phyloP scores from a whole-genome alignment of 441 rosid genomes.

The Gossypium davidsonii region DNA sequence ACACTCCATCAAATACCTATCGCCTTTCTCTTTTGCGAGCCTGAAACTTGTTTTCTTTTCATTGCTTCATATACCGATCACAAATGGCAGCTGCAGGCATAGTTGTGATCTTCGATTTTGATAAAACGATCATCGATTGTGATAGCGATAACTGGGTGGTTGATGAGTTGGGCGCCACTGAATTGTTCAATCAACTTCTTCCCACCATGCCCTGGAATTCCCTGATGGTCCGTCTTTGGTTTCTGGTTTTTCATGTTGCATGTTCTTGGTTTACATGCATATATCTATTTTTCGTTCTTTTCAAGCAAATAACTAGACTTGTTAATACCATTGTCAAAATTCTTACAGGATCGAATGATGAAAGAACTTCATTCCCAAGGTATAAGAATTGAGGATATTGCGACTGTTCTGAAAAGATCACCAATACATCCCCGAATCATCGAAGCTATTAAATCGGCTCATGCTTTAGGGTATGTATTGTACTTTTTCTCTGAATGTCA shows the following conservation, averaged over 20 bases:
- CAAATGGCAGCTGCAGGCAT: not conserved
- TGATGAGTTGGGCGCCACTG: conserved; percentile 53
- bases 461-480: conserved; percentile 37
- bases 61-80: not conserved
- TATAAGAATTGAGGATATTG: conserved; percentile 34
- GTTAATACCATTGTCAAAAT: not conserved
- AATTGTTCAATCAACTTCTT: conserved; percentile 57
- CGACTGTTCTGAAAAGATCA: conserved; percentile 28
- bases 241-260: not conserved
- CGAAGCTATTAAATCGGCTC: conserved; percentile 32
- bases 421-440: conserved; percentile 31
- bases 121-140: conserved; percentile 57
- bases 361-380: conserved; percentile 40
- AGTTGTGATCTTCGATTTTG: conserved; percentile 48
- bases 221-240: conserved; percentile 36
- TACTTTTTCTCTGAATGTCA: not conserved
- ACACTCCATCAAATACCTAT: too few species aligned
- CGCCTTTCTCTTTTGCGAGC: too few species aligned
- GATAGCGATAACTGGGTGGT: conserved; percentile 71
- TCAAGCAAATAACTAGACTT: not conserved
- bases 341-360: conserved; percentile 48
- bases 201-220: conserved; percentile 75
- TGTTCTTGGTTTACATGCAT: not conserved
- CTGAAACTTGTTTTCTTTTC: not conserved
- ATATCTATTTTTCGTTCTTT: not conserved